Evolutionary conservation across 192 early-diverging fungal genomes (phyloP), one percentile per base, ranked within the genome.

Genomic region (Mortierella alpina): DNA sequence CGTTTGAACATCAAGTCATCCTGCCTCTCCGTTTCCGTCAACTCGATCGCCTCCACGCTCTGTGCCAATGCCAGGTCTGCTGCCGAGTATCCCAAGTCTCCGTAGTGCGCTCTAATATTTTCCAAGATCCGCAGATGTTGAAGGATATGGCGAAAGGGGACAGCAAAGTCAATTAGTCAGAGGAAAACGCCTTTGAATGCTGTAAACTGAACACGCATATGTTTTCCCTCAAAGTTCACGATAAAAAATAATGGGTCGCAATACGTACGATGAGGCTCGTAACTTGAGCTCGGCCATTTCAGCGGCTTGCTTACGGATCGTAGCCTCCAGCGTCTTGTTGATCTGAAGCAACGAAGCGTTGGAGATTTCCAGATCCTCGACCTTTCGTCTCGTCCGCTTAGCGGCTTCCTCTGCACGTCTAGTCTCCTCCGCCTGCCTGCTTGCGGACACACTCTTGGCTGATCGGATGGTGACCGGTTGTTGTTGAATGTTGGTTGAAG

Each of bases 341-440:
- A 88, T 73, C 14, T 75, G 73, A 7, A 86, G 68, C 12, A 90
- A 66, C 22, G 86, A 88, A 39, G 83, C 61, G 39, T 86, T 90
- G 5, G 88, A 88, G 20, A 90, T 88, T 66, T 90, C 88, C 53
- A 89, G 82, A 70, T 89, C 87, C 23, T 71, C 79, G 73, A 88
- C 86, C 86, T 87, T 74, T 20, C 79, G 79, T 10, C 64, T 55
- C 39, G 79, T 79, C 58, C 76, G 44, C 17, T 31, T 31, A n/a
- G 76, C 76, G 8, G 76, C 76, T 13, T 79, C 76, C 23, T 66
- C 76, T 31, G 31, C n/a, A 18, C 76, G 47, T 5, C 76, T 63
- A 14, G 46, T 79, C n/a, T 79, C 72, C 22, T 74, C 72, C 10
- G 72, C 56, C 39, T 46, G 58, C n/a, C 66, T 74, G 23, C 18